A percentile compares a stretch with the other conserved stretches of the same genome.
phyloP scores from a whole-genome alignment of 2,329 filamentous ascomycete species.

The Fonsecaea nubica region DNA sequence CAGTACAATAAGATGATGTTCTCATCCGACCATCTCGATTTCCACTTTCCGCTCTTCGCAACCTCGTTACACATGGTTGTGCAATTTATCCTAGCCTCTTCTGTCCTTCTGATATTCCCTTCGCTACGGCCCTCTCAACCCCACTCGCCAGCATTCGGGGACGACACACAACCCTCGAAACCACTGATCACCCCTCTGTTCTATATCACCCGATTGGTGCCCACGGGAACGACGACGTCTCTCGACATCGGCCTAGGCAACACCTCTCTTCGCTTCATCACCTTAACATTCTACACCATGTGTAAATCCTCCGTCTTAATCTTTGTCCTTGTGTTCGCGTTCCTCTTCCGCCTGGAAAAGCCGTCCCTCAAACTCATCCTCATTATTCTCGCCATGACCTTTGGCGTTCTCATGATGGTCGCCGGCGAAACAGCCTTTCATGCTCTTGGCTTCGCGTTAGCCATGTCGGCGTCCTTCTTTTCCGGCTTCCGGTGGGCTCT shows the following conservation, averaged over 20 bases:
- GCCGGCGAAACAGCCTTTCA: constrained; percentile 92
- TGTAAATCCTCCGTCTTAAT: constrained; percentile 96
- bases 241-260: constrained; percentile 96
- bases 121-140: constrained; percentile 72
- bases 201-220: constrained; percentile 88
- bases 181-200: constrained; percentile 84
- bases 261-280: constrained; percentile 93
- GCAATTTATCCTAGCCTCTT: constrained; percentile 79
- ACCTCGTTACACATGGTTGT: constrained; percentile 96
- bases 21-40: constrained; percentile 77
- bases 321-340: constrained; percentile 94
- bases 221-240: constrained; percentile 89
- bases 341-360: constrained; percentile 87
- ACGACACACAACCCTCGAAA: constrained; percentile 49
- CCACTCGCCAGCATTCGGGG: constrained; percentile 32
- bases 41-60: constrained; percentile 92
- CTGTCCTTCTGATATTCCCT: constrained; percentile 82
- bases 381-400: constrained; percentile 90
- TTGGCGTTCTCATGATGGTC: constrained; percentile 97
- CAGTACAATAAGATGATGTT: constrained; percentile 99
- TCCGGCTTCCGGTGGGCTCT: constrained; percentile 97
- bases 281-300: constrained; percentile 98
- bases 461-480: constrained; percentile 93
- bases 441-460: constrained; percentile 82
- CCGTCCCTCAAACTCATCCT: constrained; percentile 83